phyloP scores from a whole-genome alignment of 108 stramenopile genomes.

The Chaetoceros muelleri region DNA sequence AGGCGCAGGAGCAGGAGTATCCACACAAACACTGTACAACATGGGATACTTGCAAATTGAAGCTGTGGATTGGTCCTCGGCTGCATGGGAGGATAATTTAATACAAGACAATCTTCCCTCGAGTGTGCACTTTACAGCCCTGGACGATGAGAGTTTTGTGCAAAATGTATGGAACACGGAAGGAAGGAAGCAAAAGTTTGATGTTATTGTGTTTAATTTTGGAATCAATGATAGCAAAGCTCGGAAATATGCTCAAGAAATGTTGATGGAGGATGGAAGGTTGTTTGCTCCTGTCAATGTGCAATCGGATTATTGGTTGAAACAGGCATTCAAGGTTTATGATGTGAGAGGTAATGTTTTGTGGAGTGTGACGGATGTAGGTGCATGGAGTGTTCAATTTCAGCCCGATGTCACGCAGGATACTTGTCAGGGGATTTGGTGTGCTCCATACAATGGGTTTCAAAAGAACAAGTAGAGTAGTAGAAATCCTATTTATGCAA shows the following conservation, averaged over 20 bases:
- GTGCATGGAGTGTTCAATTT: slow-evolving; percentile 84
- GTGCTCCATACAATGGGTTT: slow-evolving; percentile 78
- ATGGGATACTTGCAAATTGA: slow-evolving; percentile 61
- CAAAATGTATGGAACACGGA: slow-evolving; percentile 13
- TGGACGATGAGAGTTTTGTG: slow-evolving; percentile 73
- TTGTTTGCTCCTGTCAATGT: slow-evolving; percentile 72
- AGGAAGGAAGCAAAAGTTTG: slow-evolving; percentile 22
- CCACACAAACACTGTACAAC: slow-evolving; percentile 61
- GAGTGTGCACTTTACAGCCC: slow-evolving; percentile 49
- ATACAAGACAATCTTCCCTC: slow-evolving; percentile 46
- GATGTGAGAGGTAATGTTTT: slow-evolving; percentile 37
- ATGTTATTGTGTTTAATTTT: slow-evolving; percentile 75
- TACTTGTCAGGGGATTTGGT: slow-evolving; percentile 83
- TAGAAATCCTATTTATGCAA: no score
- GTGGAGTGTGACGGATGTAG: slow-evolving; percentile 58
- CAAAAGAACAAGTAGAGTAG: slow-evolving; percentile 18
- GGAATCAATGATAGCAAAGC: slow-evolving; percentile 74
- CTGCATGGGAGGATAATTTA: slow-evolving; percentile 65
- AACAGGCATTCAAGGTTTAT: slow-evolving; percentile 56
- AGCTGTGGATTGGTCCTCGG: slow-evolving; percentile 75
- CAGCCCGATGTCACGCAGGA: slow-evolving; percentile 83
- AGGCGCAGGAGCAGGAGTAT: slow-evolving; percentile 78
- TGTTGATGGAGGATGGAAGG: slow-evolving; percentile 44
- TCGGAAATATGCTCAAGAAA: slow-evolving; percentile 29
- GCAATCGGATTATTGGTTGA: slow-evolving; percentile 74